These are phyloP conservation scores for Strobilomyces dryophilus DNA, from an alignment of 768 basidiomycete genomes.

Conservation along the genomic window DNA sequence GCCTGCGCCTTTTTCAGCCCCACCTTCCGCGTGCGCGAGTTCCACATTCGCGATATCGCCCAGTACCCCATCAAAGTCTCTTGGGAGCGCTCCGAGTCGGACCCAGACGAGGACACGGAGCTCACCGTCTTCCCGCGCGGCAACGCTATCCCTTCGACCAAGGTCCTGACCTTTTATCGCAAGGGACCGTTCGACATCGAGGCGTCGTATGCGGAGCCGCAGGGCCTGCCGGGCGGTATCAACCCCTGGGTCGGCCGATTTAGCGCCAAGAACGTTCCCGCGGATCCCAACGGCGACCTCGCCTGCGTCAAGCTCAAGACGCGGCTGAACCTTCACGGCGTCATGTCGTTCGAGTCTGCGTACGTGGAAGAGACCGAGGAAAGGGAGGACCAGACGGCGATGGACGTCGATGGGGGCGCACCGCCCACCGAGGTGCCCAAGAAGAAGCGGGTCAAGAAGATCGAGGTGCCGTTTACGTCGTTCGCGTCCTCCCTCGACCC, in stretches of 20 bases:
- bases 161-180: slow-evolving; percentile 93
- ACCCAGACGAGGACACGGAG: slow-evolving; percentile 87
- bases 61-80: slow-evolving; percentile 87
- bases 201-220: slow-evolving; percentile 75
- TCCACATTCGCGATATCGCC: slow-evolving; percentile 81
- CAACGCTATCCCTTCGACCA: slow-evolving; percentile 88
- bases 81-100: slow-evolving; percentile 73
- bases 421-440: slow-evolving; percentile 45
- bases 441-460: slow-evolving; percentile 88
- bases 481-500: slow-evolving; percentile 63
- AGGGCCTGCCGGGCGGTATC: slow-evolving; percentile 66
- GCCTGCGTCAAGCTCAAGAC: slow-evolving; percentile 89
- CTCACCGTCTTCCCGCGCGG: slow-evolving; percentile 85
- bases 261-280: slow-evolving; percentile 76
- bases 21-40: slow-evolving; percentile 96
- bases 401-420: slow-evolving; percentile 61
- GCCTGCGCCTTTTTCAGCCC: slow-evolving; percentile 97
- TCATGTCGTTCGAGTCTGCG: slow-evolving; percentile 81
- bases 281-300: slow-evolving; percentile 64
- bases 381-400: slow-evolving; percentile 60
- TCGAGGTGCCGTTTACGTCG: slow-evolving; percentile 70
- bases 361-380: slow-evolving; percentile 84
- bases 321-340: slow-evolving; percentile 79
- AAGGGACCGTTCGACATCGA: slow-evolving; percentile 85
- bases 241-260: slow-evolving; percentile 85